Conservation (phyloP, 352 stramenopile species). For the Halophytophthora polymorphica region DNA sequence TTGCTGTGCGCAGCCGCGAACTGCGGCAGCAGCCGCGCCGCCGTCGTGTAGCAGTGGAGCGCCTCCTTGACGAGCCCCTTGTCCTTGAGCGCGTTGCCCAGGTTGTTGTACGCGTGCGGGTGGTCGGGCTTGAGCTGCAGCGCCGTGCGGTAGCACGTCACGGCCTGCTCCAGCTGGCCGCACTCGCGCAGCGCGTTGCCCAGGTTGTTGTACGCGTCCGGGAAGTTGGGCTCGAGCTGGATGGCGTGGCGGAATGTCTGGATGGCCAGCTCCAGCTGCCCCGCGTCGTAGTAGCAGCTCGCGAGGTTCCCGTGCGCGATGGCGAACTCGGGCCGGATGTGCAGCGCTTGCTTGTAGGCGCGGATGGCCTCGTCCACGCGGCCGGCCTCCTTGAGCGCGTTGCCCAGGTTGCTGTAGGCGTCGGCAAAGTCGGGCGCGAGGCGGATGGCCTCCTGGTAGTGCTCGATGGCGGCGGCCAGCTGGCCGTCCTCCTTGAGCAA, state of each 20-base stretch:
- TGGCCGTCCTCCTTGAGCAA: slow-evolving; percentile 91
- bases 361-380: slow-evolving; percentile 69
- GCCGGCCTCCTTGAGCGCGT: slow-evolving; percentile 78
- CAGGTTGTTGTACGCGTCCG: slow-evolving; percentile 93
- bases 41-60: slow-evolving; percentile 93
- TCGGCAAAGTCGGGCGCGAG: slow-evolving; percentile 85
- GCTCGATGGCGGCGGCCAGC: slow-evolving; percentile 71
- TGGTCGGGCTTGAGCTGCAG: slow-evolving; percentile 91
- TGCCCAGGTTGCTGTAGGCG: slow-evolving; percentile 84
- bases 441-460: slow-evolving; percentile 83
- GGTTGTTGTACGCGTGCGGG: slow-evolving; percentile 93
- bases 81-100: slow-evolving; percentile 91
- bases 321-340: slow-evolving; percentile 87
- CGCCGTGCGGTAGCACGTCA: slow-evolving; percentile 88
- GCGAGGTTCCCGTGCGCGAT: slow-evolving; percentile 91
- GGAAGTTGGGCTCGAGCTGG: slow-evolving; percentile 91
- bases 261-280: slow-evolving; percentile 82
- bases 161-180: slow-evolving; percentile 72
- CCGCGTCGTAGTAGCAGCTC: slow-evolving; percentile 87
- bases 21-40: slow-evolving; percentile 84
- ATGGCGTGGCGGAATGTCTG: slow-evolving; percentile 89
- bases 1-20: slow-evolving; percentile 94
- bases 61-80: slow-evolving; percentile 91
- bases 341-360: slow-evolving; percentile 84
- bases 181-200: slow-evolving; percentile 90